phyloP scores from a whole-genome alignment of 345 rosid species.

The Linum tenue region DNA sequence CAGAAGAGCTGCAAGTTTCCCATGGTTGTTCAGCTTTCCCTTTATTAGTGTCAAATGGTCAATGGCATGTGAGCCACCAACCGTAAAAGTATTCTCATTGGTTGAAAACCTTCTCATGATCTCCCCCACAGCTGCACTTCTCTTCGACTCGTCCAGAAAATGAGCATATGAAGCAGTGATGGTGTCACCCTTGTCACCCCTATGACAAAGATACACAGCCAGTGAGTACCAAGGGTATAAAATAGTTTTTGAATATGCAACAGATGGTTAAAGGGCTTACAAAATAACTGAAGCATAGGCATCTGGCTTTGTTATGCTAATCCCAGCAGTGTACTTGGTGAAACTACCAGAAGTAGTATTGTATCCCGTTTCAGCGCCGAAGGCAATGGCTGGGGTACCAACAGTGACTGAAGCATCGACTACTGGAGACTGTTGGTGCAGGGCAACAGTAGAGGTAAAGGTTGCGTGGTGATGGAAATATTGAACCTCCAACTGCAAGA shows the following conservation, averaged over 20 bases:
- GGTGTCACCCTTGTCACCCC: conserved; percentile 90
- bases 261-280: conserved; percentile 32
- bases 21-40: conserved; percentile 77
- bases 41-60: conserved; percentile 68
- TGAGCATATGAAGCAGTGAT: conserved; percentile 69
- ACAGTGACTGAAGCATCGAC: conserved; percentile 70
- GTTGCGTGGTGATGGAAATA: conserved; percentile 80
- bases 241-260: too few relatives aligned
- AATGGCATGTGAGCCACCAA: conserved; percentile 66
- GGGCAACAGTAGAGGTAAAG: conserved; percentile 49
- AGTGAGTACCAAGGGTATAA: neutral
- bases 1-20: conserved; percentile 68
- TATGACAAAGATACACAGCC: conserved; percentile 13
- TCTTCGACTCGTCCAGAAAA: conserved; percentile 51
- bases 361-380: conserved; percentile 93
- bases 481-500: conserved; percentile 70
- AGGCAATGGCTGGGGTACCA: conserved; percentile 70
- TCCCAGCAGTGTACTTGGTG: conserved; percentile 76
- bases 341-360: conserved; percentile 55
- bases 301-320: conserved; percentile 67
- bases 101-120: conserved; percentile 69
- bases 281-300: conserved; percentile 58
- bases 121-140: conserved; percentile 59
- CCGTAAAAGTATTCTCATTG: conserved; percentile 77
- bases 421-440: conserved; percentile 54